Evolutionary conservation across 805 yeast genomes (phyloP).

Genomic region (Cyberlindnera veronae): DNA sequence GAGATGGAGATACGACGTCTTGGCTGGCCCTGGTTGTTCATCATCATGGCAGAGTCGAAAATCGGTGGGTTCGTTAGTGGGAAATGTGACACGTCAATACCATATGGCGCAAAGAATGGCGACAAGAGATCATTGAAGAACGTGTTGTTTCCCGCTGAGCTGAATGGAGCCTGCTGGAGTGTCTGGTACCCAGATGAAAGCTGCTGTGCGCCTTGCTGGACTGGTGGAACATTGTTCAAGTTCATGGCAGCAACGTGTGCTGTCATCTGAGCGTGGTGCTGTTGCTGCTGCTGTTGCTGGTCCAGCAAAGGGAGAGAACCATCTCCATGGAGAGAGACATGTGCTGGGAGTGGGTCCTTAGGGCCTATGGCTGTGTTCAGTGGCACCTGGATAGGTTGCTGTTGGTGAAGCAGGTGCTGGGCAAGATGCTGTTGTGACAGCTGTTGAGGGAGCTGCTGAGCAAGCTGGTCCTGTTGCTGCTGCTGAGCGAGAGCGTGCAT

Average conservation of each 20-base stretch:
- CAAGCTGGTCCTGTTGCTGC: slow-evolving; percentile 8
- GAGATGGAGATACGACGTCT: slow-evolving; percentile 76
- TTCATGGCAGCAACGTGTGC: neutral
- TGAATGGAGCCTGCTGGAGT: neutral
- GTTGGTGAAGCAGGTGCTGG: neutral
- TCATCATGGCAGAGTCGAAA: slow-evolving; percentile 41
- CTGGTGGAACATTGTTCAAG: neutral
- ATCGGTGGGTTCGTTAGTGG: slow-evolving; percentile 45
- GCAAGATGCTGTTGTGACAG: neutral
- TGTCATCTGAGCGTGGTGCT: neutral
- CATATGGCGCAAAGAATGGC: slow-evolving; percentile 41
- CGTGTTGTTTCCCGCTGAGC: slow-evolving; percentile 10
- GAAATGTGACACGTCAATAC: slow-evolving; percentile 40
- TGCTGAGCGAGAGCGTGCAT: slow-evolving; percentile 10
- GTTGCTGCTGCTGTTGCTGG: neutral
- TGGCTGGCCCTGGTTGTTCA: slow-evolving; percentile 30
- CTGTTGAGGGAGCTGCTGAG: too few relatives aligned
- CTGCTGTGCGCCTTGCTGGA: neutral
- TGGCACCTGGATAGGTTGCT: neutral
- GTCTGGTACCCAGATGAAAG: neutral
- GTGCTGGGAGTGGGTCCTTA: too few relatives aligned
- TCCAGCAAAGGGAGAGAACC: too few relatives aligned
- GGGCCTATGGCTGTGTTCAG: neutral
- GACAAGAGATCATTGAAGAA: slow-evolving; percentile 35
- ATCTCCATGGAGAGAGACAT: too few relatives aligned